Evolutionary conservation across 768 basidiomycete genomes (phyloP).

Genomic region (Amanita pallidorosea): DNA sequence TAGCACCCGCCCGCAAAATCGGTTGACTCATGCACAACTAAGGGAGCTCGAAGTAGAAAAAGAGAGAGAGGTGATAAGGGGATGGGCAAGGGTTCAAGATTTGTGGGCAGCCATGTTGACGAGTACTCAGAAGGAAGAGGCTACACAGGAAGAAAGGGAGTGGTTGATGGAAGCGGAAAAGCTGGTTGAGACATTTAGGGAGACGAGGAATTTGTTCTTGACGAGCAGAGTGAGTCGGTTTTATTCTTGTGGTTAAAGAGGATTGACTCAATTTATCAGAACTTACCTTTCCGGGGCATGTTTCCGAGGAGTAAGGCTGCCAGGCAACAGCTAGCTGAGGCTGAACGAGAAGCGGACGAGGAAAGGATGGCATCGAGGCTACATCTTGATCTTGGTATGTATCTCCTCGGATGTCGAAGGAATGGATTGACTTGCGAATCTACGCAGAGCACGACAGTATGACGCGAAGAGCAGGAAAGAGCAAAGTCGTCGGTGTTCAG

Average conservation of each 20-base stretch:
- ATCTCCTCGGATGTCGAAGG: background rate
- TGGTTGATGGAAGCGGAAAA: constrained; percentile 83
- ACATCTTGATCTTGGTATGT: constrained; percentile 61
- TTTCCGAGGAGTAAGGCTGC: constrained; percentile 37
- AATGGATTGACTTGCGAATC: background rate
- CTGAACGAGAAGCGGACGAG: constrained; percentile 45
- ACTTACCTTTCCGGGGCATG: constrained; percentile 54
- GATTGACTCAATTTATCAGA: constrained; percentile 21
- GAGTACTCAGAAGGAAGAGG: constrained; percentile 24
- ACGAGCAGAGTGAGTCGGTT: constrained; percentile 51
- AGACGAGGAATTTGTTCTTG: constrained; percentile 77
- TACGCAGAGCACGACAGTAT: constrained; percentile 45
- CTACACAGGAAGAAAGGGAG: constrained; percentile 24
- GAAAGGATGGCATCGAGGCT: constrained; percentile 68
- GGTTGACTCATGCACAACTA: constrained; percentile 49
- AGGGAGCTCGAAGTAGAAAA: constrained; percentile 53
- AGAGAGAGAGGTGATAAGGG: constrained; percentile 51
- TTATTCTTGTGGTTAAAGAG: background rate
- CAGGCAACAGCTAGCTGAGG: constrained; percentile 20
- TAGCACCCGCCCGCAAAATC: constrained; percentile 22
- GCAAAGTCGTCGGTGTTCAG: constrained; percentile 33
- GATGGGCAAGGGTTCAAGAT: constrained; percentile 49
- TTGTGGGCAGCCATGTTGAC: constrained; percentile 48
- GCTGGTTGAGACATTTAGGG: constrained; percentile 81
- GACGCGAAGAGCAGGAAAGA: constrained; percentile 34